Base-by-base conservation (phyloP, 768 basidiomycete species). In the Suillus sp. region DNA sequence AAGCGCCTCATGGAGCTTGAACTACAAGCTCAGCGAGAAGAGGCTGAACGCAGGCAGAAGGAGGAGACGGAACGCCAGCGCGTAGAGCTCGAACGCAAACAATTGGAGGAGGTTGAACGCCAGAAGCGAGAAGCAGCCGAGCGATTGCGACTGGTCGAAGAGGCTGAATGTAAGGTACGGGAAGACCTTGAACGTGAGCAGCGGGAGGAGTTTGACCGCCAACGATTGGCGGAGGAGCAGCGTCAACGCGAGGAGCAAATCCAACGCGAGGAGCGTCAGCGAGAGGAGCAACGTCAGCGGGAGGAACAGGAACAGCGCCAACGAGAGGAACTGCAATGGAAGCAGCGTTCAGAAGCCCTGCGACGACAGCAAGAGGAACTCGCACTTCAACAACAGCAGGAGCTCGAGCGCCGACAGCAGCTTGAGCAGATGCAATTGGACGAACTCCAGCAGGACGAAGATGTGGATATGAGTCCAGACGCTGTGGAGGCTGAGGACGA, bases 401-500 rank as follows among this genome's bases (percentile, higher is more conserved):
- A 57, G 5, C 56, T 57, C 11, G 56, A 57, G 38, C 56, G 56
- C 38, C 56, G 56, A 27, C 56, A 57, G 38, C 37, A 57, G 25
- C 37, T 57, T 27, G 56, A 57, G 25, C 56, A 57, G 18, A 57
- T 57, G 38, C 56, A 57, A 13, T 22, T 57, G 2, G 37, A 57
- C 18, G 37, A 57, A 25, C 18, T 57, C 25, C 56, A 57, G 18
- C 56, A 40, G 37, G 69, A 62, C 50, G 58, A 56, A 22, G 73
- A 70, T 51, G 32, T 69, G 3, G 69, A 67, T 20, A 62, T 68
- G 55, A 70, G 62, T 47, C 51, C 22, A 16, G 56, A 78, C 3
- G 75, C 83, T 25, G 80, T 84, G 65, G 77, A 80, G 63, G 83
- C 84, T 65, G 73, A 85, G 42, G 80, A 79, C 55, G 76, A 79